Evolutionary conservation across 2,329 filamentous ascomycete genomes (phyloP).

Genomic region (Fusarium sp.): DNA sequence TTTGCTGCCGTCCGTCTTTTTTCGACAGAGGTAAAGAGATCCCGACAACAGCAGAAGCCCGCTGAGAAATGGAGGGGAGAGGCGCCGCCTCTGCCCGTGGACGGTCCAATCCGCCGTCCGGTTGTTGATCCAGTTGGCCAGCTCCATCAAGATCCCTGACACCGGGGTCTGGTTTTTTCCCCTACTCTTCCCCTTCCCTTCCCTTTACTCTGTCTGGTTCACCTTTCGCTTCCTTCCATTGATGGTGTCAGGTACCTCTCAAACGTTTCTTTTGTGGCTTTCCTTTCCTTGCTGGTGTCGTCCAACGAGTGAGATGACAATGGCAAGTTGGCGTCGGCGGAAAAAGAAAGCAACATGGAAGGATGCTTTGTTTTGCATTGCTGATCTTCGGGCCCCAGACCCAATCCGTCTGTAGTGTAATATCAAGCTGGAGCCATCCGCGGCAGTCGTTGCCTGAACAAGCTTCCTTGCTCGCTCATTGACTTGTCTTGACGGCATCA

Average conservation of each 20-base stretch:
- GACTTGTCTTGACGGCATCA: slow-evolving; percentile 6
- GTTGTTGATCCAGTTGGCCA: slow-evolving; percentile 59
- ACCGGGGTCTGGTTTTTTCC: slow-evolving; percentile 2
- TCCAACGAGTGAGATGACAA: slow-evolving; percentile 5
- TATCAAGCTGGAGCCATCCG: slow-evolving; percentile 18
- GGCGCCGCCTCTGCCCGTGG: slow-evolving; percentile 25
- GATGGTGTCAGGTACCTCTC: slow-evolving; percentile 12
- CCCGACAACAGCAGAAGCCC: background rate
- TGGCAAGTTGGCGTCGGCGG: slow-evolving; percentile 7
- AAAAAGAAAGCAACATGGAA: slow-evolving; percentile 15
- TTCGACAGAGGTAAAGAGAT: background rate
- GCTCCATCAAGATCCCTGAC: slow-evolving; percentile 45
- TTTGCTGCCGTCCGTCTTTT: slow-evolving; percentile 2
- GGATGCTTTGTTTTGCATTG: slow-evolving; percentile 18
- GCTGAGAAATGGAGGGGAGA: slow-evolving; percentile 18
- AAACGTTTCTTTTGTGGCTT: slow-evolving; percentile 20
- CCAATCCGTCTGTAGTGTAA: slow-evolving; percentile 16
- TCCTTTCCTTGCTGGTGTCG: slow-evolving; percentile 1
- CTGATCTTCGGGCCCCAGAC: slow-evolving; percentile 24
- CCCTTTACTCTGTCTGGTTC: slow-evolving; percentile 2
- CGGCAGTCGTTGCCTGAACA: slow-evolving; percentile 20
- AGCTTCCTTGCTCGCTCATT: background rate
- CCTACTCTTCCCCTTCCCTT: background rate
- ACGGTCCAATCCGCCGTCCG: slow-evolving; percentile 53
- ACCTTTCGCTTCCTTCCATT: background rate